Conservation (phyloP, 164 flowering plant genomes). For the Chloranthus sessilifolius region DNA sequence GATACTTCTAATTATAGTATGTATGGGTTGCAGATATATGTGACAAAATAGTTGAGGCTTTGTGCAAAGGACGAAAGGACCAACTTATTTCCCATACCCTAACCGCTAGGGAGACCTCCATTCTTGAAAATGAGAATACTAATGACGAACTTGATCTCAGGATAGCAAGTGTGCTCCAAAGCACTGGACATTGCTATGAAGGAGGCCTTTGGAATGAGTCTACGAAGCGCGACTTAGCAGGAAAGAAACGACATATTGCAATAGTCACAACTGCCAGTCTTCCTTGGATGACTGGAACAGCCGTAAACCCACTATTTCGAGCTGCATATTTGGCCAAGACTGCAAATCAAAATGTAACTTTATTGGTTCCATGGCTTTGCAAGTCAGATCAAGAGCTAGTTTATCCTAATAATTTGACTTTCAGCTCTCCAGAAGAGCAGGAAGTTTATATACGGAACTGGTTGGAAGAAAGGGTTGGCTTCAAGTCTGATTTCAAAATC, state of each 20-base stretch:
- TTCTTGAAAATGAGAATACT: slow-evolving; percentile 11
- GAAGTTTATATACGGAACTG: slow-evolving; percentile 76
- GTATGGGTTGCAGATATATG: slow-evolving; percentile 42
- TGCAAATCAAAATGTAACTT: slow-evolving; percentile 72
- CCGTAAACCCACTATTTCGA: background rate
- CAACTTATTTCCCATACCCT: background rate
- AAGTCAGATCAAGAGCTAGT: slow-evolving; percentile 84
- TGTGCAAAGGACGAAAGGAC: background rate
- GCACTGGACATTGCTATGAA: background rate
- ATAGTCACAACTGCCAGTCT: background rate
- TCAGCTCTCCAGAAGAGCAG: slow-evolving; percentile 84
- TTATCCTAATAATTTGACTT: slow-evolving; percentile 71
- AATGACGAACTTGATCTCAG: background rate
- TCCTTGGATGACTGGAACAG: background rate
- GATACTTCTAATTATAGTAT: background rate
- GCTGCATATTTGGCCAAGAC: slow-evolving; percentile 71
- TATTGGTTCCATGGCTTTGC: slow-evolving; percentile 92
- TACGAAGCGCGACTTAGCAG: slow-evolving; percentile 5
- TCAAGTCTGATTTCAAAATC: slow-evolving; percentile 77
- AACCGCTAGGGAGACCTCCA: slow-evolving; percentile 11
- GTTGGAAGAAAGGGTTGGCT: slow-evolving; percentile 88
- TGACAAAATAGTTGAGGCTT: background rate
- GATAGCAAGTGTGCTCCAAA: background rate
- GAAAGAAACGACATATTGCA: background rate
- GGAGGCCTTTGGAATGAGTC: background rate